Evolutionary conservation across 2,329 filamentous ascomycete species (phyloP).

Genomic region (Chaetomiaceae sp.): DNA sequence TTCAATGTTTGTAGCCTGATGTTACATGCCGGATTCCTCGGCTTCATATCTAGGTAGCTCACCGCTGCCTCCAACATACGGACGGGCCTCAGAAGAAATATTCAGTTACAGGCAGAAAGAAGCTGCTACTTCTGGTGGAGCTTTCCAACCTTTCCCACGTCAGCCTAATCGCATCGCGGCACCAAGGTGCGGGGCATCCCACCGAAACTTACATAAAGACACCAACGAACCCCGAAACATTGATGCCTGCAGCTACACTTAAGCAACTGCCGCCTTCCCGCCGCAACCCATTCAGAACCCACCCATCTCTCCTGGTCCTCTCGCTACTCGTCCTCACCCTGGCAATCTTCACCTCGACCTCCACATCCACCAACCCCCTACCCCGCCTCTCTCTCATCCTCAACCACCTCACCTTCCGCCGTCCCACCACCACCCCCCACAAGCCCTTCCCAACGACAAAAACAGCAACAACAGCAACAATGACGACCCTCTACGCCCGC

Average conservation of each 20-base stretch:
- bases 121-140: slow-evolving; percentile 2
- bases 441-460: too few relatives aligned
- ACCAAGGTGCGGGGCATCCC: neutral
- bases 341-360: slow-evolving; percentile 4
- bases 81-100: too few relatives aligned
- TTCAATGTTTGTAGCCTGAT: too few relatives aligned
- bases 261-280: neutral
- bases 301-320: neutral
- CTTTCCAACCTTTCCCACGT: neutral
- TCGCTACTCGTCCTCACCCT: slow-evolving; percentile 2
- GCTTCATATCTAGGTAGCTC: too few relatives aligned
- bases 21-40: too few relatives aligned
- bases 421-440: neutral
- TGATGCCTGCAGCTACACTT: neutral
- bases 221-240: neutral
- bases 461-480: neutral
- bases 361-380: neutral
- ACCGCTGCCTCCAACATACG: too few relatives aligned
- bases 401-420: slow-evolving; percentile 3
- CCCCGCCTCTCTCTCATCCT: slow-evolving; percentile 7
- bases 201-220: neutral
- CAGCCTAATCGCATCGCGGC: slow-evolving; percentile 4
- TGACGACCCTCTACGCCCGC: slow-evolving; percentile 48
- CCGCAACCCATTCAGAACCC: neutral
- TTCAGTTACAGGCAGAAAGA: too few relatives aligned